These are phyloP conservation scores for Aureobasidium vineae DNA, from an alignment of 2,329 filamentous ascomycete genomes.

Conservation along the genomic window DNA sequence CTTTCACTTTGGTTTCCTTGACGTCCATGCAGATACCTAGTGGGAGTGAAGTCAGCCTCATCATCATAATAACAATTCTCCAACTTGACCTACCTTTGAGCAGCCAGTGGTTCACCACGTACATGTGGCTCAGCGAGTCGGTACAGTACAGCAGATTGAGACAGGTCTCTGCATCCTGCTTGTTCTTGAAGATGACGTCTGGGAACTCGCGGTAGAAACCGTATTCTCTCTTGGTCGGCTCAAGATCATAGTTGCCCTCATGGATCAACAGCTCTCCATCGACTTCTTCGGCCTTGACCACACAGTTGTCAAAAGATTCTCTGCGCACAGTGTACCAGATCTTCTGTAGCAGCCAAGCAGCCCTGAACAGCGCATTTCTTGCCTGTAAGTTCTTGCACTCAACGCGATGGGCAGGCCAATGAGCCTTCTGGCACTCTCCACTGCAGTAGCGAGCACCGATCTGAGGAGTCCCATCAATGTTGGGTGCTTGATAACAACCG, in stretches of 20 bases:
- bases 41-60: background rate
- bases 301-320: constrained; percentile 19
- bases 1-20: background rate
- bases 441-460: constrained; percentile 26
- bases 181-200: constrained; percentile 20
- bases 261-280: constrained; percentile 16
- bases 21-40: background rate
- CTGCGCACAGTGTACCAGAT: constrained; percentile 28
- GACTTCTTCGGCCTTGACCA: background rate
- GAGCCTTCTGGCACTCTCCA: constrained; percentile 27
- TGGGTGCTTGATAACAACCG: background rate
- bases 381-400: constrained; percentile 8
- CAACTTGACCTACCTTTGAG: background rate
- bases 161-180: constrained; percentile 14
- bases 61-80: too few relatives aligned
- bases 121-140: background rate
- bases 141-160: background rate
- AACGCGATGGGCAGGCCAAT: constrained; percentile 24
- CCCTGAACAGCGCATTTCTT: constrained; percentile 29
- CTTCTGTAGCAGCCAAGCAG: constrained; percentile 29
- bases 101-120: background rate
- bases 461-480: background rate
- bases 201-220: constrained; percentile 17
- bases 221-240: background rate
- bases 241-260: background rate